Evolutionary conservation across 805 yeast genomes (phyloP), one percentile per base, ranked within the genome.

Genomic region (Ogataea polymorpha): DNA sequence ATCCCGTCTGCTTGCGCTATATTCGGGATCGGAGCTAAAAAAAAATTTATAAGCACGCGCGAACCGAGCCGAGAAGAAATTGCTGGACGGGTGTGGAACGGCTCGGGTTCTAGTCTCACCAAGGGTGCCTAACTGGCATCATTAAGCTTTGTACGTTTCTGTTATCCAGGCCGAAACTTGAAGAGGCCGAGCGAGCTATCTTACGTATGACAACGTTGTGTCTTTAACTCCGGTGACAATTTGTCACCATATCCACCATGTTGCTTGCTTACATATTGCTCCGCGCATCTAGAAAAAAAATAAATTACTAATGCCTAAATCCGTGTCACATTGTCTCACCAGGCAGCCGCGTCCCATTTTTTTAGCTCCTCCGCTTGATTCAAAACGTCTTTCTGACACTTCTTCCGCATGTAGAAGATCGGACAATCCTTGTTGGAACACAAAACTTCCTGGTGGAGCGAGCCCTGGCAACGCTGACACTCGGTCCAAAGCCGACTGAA

Each of bases 361-460:
- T 63, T 65, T 45, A 86, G 59, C 54, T 86, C 91, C 20, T 60
- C 61, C 7, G 78, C 67, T 42, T 80, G 82, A 27, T 69, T 70
- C 24, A 66, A 60, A 6, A 81, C 74, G 54, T 86, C 95, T 60
- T 83, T 85, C 55, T 84, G 91, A 7, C 82, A 85, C 58, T 84
- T 83, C 63, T 79, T 90, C 57, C 99, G 74, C 99, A 93, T 93
- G 62, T 93, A 93, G 57, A 93, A 93, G 26, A 93, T 93, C 2
- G 97, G 96, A 67, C 99, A 93, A 63, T 93, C 98, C 51, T 90
- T 89, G 51, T 91, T 88, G 0, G 96, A 82, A 62, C 99, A 93
- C 17, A 91, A 69, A 3, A 93, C 98, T 53, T 93, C 98, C 63
- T 89, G 96, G 55, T 93, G 97, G 40, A 95, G 67, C 18, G 93